These are phyloP conservation scores for Acacia acuminata DNA, from an alignment of 306 rosid species.

Conservation along the genomic window DNA sequence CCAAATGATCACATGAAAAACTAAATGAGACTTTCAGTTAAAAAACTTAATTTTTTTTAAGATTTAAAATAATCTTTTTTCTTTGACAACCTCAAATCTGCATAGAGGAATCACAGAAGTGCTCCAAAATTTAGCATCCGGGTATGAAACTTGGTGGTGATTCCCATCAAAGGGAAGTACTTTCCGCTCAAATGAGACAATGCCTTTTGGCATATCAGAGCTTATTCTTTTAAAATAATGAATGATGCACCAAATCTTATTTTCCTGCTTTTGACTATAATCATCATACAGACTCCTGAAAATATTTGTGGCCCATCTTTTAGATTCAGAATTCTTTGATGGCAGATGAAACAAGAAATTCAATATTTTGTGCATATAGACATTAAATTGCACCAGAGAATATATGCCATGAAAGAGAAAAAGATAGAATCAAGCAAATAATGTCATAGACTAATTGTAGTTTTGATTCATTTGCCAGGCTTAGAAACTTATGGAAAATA, in stretches of 20 bases:
- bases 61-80: neutral
- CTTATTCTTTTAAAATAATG: conserved; percentile 87
- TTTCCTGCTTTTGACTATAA: conserved; percentile 63
- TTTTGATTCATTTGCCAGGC: neutral
- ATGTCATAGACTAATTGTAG: neutral
- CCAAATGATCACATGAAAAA: conserved; percentile 26
- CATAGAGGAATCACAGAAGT: conserved; percentile 68
- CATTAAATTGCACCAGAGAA: neutral
- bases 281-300: conserved; percentile 71
- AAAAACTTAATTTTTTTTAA: neutral
- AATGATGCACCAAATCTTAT: conserved; percentile 75
- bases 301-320: conserved; percentile 20
- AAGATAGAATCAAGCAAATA: neutral
- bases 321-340: neutral
- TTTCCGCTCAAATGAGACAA: conserved; percentile 89
- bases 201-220: conserved; percentile 62
- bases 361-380: neutral
- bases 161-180: conserved; percentile 60
- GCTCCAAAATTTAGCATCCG: conserved; percentile 68
- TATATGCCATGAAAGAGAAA: neutral
- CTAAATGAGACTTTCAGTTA: conserved; percentile 5
- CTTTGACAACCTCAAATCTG: conserved; percentile 64
- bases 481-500: neutral
- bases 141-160: conserved; percentile 52
- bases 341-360: conserved; percentile 17